Base-by-base conservation (phyloP, 1,139 yeast species). In the Yamadazyma taylorii region DNA sequence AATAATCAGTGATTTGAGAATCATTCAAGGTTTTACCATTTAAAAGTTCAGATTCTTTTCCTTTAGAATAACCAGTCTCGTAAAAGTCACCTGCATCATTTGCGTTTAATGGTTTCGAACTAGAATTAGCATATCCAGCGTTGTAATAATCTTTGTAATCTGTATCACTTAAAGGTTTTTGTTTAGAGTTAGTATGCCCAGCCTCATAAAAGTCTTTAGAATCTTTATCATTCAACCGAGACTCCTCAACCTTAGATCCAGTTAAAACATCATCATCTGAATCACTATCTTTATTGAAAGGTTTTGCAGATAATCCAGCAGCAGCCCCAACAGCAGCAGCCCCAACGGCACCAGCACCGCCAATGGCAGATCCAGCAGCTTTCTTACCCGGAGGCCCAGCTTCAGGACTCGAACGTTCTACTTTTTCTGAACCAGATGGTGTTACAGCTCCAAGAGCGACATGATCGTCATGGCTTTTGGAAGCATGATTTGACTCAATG, bases 291-390 rank as follows among this genome's bases (percentile, higher is more conserved):
- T 42, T 41, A 24, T 32, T 38, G 31, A 41, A 37, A 9, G 47
- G 42, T 25, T 39, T 37, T n/a, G 35, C 35, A 9, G 45, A 14
- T 17, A 42, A 34, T 13, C 45, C 50, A 8, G 24, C 24, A 14
- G 40, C 38, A 26, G 40, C 39, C 19, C 34, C 41, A n/a, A 34
- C 41, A 24, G 32, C 44, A 17, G 40, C 38, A 14, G 36, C 36
- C 27, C 36, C 39, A 29, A 35, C 33, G 17, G 41, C 39, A 12
- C 61, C 61, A 9, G 58, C 60, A 9, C 55, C 60, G 16, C 53
- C 53, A 3, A 53, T 38, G n/a, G 58, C 60, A 17, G 51, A 47
- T 12, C 49, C 48, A 9, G 51, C 50, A 19, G 58, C 58, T 19
- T 43, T 55, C 34, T 17, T 14, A 17, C 17, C 31, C 15, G 40